Base-by-base conservation (phyloP, 805 yeast genomes). In the Saccharomyces mikatae region DNA sequence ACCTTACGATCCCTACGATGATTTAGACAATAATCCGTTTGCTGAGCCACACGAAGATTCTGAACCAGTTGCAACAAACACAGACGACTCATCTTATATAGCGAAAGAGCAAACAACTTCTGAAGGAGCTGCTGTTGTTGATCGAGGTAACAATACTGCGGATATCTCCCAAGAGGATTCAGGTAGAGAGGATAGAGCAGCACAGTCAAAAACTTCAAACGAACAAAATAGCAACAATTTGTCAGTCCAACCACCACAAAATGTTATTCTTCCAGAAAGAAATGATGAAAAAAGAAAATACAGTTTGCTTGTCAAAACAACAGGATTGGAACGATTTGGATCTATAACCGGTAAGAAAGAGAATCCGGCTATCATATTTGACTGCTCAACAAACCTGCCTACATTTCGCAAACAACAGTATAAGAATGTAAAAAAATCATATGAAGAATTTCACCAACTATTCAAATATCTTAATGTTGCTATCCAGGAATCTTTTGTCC, bases 401-500 rank as follows among this genome's bases (percentile, higher is more conserved):
- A 80, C 84, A 44, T 94, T 82, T 68, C 76, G 97, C 55, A 89
- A 87, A 58, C 71, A 80, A 6, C 68, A 70, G 8, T 90, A 87
- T 69, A 81, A 83, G 53, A 91, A 84, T 54, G 74, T 92, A 14
- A 82, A 96, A 60, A 80, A 97, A 55, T 84, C 96, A 0, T 86
- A 82, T 65, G 78, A 79, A 56, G 99, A 94, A 68, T 76, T 90
- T 60, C 80, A 80, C 31, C 80, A 83, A 56, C 81, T 94, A 63
- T 88, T 87, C 70, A 82, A 82, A 60, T 92, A 87, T 66, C 73
- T 94, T 58, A 82, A 83, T 54, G 83, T 84, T 22, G 87, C 95
- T 41, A 86, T 90, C 63, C 84, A 92, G 31, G 98, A 94, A 68
- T 91, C 94, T 54, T 90, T 92, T 71, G 90, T 94, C 3, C 97